These are phyloP conservation scores for Amanita exitialis DNA, from an alignment of 768 basidiomycete species.

Conservation along the genomic window DNA sequence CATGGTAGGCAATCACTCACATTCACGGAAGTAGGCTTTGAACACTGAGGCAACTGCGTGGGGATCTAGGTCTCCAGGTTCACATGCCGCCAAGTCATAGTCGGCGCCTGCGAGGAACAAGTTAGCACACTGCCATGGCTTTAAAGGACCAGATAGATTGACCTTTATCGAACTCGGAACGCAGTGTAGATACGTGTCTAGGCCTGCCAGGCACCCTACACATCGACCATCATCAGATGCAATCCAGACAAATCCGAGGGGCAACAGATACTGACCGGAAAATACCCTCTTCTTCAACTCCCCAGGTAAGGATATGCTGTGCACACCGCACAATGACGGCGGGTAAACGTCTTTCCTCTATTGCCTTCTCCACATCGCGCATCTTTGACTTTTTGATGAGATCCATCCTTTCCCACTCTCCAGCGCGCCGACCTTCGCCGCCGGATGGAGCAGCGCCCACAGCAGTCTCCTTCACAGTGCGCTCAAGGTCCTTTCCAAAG, in stretches of 20 bases:
- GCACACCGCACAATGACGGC: slow-evolving; percentile 76
- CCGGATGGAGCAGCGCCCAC: slow-evolving; percentile 15
- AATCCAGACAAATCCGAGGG: slow-evolving; percentile 4
- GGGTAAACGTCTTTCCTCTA: slow-evolving; percentile 51
- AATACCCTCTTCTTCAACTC: slow-evolving; percentile 77
- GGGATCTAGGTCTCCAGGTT: slow-evolving; percentile 85
- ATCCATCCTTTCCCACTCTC: slow-evolving; percentile 10
- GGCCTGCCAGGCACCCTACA: slow-evolving; percentile 75
- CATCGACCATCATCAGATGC: slow-evolving; percentile 7
- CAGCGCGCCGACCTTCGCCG: slow-evolving; percentile 5
- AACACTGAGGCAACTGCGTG: slow-evolving; percentile 91
- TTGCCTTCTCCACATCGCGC: slow-evolving; percentile 18
- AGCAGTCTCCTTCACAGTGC: slow-evolving; percentile 20
- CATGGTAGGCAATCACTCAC: slow-evolving; percentile 38
- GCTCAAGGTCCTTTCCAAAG: slow-evolving; percentile 52
- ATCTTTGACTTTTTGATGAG: slow-evolving; percentile 13
- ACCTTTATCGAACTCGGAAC: slow-evolving; percentile 78
- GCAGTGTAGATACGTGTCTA: slow-evolving; percentile 66
- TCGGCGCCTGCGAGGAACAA: slow-evolving; percentile 56
- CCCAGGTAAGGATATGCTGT: slow-evolving; percentile 76
- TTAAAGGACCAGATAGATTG: slow-evolving; percentile 8
- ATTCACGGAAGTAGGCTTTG: slow-evolving; percentile 86
- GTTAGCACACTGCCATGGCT: not conserved
- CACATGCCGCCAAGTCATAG: slow-evolving; percentile 68
- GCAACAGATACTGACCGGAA: slow-evolving; percentile 52